Evolutionary conservation across 176 grass and related monocot species (phyloP).

Genomic region (Bothriochloa decipiens): DNA sequence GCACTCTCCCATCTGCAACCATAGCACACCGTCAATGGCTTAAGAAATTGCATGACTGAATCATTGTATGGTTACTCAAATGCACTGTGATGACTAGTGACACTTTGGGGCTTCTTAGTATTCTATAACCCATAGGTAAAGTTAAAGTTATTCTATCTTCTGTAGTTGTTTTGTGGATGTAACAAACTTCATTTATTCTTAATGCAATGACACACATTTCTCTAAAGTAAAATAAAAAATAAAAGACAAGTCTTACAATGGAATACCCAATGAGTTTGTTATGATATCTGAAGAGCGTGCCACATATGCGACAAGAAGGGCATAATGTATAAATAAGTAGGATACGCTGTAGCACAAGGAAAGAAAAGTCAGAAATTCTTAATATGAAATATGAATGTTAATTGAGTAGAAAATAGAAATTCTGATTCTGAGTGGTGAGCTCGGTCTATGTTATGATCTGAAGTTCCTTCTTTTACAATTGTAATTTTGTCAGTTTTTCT

Average conservation of each 20-base stretch:
- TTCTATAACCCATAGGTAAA: conserved; percentile 3
- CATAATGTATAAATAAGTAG: conserved; percentile 98
- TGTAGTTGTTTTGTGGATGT: neutral
- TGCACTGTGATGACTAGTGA: neutral
- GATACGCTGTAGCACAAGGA: conserved; percentile 64
- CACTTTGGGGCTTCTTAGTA: neutral
- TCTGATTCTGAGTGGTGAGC: neutral
- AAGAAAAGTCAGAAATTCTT: conserved; percentile 38
- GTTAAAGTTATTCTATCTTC: neutral
- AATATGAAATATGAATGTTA: neutral
- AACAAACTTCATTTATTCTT: conserved; percentile 2
- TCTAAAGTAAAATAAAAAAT: conserved; percentile 23
- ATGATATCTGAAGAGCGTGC: conserved; percentile 97
- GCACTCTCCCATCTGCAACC: conserved; percentile 85
- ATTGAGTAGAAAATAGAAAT: neutral
- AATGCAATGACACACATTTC: neutral
- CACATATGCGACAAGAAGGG: conserved; percentile 91
- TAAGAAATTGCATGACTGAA: conserved; percentile 7
- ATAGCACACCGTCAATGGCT: conserved; percentile 34
- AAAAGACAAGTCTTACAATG: conserved; percentile 63
- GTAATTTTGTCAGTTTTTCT: neutral
- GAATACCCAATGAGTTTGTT: conserved; percentile 72
- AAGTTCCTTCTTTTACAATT: conserved; percentile 1
- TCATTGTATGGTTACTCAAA: neutral
- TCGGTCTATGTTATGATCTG: conserved; percentile 15